These are phyloP conservation scores for Emericellopsis terricola DNA, from an alignment of 495 filamentous ascomycete genomes.

Conservation along the genomic window DNA sequence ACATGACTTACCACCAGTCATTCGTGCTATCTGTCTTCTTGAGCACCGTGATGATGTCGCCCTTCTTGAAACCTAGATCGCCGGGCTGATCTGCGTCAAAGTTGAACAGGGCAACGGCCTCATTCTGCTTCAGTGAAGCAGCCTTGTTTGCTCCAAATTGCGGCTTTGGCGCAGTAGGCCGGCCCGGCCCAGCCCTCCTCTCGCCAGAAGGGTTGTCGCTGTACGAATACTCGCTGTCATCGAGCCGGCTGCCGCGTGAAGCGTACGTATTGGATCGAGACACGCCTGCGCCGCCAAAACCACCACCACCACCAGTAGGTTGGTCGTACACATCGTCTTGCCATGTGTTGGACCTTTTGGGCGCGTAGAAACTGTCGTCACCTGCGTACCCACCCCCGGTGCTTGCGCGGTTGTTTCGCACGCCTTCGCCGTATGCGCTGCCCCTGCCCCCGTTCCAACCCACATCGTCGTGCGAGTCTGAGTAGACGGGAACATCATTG, in stretches of 20 bases:
- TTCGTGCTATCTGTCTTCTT: slow-evolving; percentile 86
- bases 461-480: slow-evolving; percentile 70
- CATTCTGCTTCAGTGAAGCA: slow-evolving; percentile 51
- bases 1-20: slow-evolving; percentile 83
- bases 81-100: slow-evolving; percentile 90
- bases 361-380: slow-evolving; percentile 45
- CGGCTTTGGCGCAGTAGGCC: slow-evolving; percentile 79
- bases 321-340: slow-evolving; percentile 77
- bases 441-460: slow-evolving; percentile 82
- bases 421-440: slow-evolving; percentile 57
- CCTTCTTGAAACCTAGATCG: slow-evolving; percentile 92
- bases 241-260: slow-evolving; percentile 8
- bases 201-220: slow-evolving; percentile 35
- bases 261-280: slow-evolving; percentile 24
- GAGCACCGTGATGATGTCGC: slow-evolving; percentile 88
- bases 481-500: slow-evolving; percentile 88
- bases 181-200: slow-evolving; percentile 30
- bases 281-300: too few species aligned
- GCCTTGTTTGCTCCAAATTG: slow-evolving; percentile 46
- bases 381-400: slow-evolving; percentile 10
- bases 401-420: slow-evolving; percentile 33
- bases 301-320: slow-evolving; percentile 23
- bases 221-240: slow-evolving; percentile 38
- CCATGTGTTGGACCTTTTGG: slow-evolving; percentile 65
- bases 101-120: slow-evolving; percentile 77